phyloP scores from a whole-genome alignment of 2,329 filamentous ascomycete species.

The Pyrenochaeta sp. region DNA sequence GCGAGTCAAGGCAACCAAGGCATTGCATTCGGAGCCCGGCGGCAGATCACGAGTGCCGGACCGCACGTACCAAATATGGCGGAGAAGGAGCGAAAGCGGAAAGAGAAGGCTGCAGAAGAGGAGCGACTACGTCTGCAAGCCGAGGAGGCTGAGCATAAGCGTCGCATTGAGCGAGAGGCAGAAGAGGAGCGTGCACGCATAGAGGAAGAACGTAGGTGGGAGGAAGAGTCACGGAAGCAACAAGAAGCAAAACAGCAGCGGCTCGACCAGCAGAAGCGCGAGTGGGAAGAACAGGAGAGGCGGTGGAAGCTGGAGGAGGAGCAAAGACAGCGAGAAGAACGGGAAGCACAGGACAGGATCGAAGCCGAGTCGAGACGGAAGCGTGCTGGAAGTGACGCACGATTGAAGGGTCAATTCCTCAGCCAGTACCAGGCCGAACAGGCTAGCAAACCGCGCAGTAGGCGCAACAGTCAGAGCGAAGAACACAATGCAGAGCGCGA shows the following conservation, averaged over 20 bases:
- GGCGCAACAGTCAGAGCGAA: slow-evolving; percentile 49
- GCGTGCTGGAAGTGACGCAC: slow-evolving; percentile 68
- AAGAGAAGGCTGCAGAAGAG: slow-evolving; percentile 65
- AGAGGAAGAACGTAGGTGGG: slow-evolving; percentile 73
- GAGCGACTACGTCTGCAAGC: slow-evolving; percentile 59
- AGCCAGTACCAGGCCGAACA: slow-evolving; percentile 86
- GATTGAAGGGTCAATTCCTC: slow-evolving; percentile 82
- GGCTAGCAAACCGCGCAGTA: slow-evolving; percentile 47
- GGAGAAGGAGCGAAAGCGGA: slow-evolving; percentile 79
- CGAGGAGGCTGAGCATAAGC: slow-evolving; percentile 62
- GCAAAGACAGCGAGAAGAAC: slow-evolving; percentile 74
- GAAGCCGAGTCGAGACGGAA: slow-evolving; percentile 71
- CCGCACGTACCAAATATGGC: slow-evolving; percentile 82
- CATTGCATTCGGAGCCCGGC: slow-evolving; percentile 86
- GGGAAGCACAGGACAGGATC: slow-evolving; percentile 72
- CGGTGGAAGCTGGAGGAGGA: slow-evolving; percentile 82
- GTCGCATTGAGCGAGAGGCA: slow-evolving; percentile 60
- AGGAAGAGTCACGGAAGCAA: slow-evolving; percentile 68
- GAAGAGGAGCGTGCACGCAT: slow-evolving; percentile 69
- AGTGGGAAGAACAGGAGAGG: slow-evolving; percentile 79
- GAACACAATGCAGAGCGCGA: slow-evolving; percentile 66
- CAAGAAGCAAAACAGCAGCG: slow-evolving; percentile 67
- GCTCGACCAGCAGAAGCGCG: slow-evolving; percentile 72
- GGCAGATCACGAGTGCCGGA: slow-evolving; percentile 87
- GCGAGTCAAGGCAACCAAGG: slow-evolving; percentile 96